Evolutionary conservation across 2,329 filamentous ascomycete genomes (phyloP), one percentile per base, ranked within the genome.

Genomic region (Pseudopithomyces chartarum): DNA sequence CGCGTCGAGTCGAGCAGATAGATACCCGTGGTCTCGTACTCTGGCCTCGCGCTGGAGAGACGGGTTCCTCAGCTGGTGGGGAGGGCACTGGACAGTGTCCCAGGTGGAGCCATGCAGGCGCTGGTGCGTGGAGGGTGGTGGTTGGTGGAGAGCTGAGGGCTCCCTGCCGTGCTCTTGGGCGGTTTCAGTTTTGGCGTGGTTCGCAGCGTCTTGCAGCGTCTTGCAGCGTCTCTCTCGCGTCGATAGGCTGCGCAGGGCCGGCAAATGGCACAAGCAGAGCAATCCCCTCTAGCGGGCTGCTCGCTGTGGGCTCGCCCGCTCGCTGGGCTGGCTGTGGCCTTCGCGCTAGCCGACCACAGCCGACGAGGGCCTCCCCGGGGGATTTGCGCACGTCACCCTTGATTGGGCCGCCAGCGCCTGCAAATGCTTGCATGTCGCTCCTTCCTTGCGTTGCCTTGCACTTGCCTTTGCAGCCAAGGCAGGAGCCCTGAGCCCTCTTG

Each of bases 371-470:
- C 8, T 46, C 32, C 45, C 45, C 20, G 50, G 50, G 50, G 32
- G 40, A 42, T 19, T 10, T 42, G 17, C 23, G 13, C 49, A 33
- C 38, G 38, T 13, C 40, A 38, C 17, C 38, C 13, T 38, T 62
- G 29, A 71, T 71, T 71, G 67, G 70, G 52, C 63, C 69, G 52
- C 63, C 58, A 59, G 62, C 26, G 64, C 61, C 59, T 62, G 56
- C n/a, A n/a, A n/a, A n/a, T n/a, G n/a, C 56, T 65, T 61, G 64
- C 64, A 52, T n/a, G 38, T 19, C 38, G 38, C 38, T 40, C 62
- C 65, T 70, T 63, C 69, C 67, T 69, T 70, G 67, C 67, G 67
- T 70, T 66, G 66, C 53, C 65, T 57, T 56, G 54, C 55, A 32
- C 67, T 68, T 70, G 67, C 67, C 53, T 66, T 57, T 56, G 54